Conservation (phyloP, 495 filamentous ascomycete species). For the Friedmanniomyces simplex region DNA sequence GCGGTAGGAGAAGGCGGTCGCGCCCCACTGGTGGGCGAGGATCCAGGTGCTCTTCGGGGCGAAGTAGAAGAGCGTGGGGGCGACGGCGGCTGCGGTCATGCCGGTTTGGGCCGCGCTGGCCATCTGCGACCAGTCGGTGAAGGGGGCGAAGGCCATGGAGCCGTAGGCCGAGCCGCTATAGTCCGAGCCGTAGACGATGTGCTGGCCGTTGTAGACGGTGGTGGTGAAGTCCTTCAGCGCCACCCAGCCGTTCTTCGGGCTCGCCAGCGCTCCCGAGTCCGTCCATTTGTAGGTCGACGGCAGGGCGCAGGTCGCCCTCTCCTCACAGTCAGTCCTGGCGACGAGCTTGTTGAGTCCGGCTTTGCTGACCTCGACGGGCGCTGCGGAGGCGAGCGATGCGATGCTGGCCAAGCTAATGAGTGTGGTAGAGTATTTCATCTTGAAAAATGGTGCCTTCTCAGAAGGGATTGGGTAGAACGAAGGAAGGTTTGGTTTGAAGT, state of each 20-base stretch:
- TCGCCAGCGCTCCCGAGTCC: constrained; percentile 38
- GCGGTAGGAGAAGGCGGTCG: constrained; percentile 46
- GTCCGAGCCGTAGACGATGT: constrained; percentile 44
- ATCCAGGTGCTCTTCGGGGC: constrained; percentile 49
- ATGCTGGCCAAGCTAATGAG: background rate
- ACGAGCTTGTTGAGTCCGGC: background rate
- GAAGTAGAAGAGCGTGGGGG: constrained; percentile 54
- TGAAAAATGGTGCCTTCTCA: background rate
- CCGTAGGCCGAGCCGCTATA: constrained; percentile 37
- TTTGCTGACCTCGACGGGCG: background rate
- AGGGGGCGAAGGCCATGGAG: constrained; percentile 48
- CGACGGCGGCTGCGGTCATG: constrained; percentile 42
- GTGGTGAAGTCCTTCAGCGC: constrained; percentile 51
- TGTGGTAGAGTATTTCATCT: background rate
- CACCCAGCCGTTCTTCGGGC: constrained; percentile 42
- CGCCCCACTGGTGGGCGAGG: constrained; percentile 51
- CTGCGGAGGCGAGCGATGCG: background rate
- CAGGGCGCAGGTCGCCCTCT: constrained; percentile 37
- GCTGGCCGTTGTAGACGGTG: constrained; percentile 42
- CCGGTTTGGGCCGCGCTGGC: constrained; percentile 41
- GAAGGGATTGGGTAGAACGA: background rate
- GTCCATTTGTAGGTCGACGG: constrained; percentile 48
- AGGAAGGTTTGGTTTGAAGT: background rate
- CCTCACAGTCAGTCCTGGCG: constrained; percentile 3
- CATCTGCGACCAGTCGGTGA: constrained; percentile 47